Conservation (phyloP, 805 yeast species). For the Lipomyces yamanashiensis region DNA sequence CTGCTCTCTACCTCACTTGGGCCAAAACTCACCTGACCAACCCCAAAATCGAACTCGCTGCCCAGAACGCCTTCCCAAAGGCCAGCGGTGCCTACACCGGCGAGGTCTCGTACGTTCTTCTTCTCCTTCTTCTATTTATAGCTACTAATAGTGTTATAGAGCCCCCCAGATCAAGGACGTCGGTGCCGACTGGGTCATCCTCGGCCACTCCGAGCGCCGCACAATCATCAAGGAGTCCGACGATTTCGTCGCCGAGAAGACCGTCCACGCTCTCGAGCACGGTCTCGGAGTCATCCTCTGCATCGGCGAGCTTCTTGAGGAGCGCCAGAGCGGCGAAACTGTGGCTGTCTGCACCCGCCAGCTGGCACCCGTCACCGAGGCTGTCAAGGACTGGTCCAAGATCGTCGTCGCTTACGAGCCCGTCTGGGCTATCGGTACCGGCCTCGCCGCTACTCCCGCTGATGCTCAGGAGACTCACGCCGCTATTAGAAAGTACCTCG, state of each 20-base stretch:
- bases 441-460: conserved; percentile 97
- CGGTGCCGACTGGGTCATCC: conserved; percentile 91
- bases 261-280: conserved; percentile 87
- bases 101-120: conserved; percentile 64
- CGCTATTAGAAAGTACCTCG: conserved; percentile 82
- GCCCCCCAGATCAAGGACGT: conserved; percentile 87
- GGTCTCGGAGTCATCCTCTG: conserved; percentile 93
- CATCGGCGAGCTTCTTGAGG: conserved; percentile 82
- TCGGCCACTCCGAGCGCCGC: conserved; percentile 99
- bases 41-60: conserved; percentile 76
- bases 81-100: conserved; percentile 98
- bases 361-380: conserved; percentile 82
- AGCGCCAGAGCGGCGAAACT: conserved; percentile 87
- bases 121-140: neutral
- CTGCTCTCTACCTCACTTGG: conserved; percentile 86
- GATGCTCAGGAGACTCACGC: conserved; percentile 97
- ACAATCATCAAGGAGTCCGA: conserved; percentile 87
- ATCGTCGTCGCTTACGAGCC: conserved; percentile 98
- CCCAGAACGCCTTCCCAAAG: conserved; percentile 89
- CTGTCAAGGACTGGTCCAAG: conserved; percentile 85
- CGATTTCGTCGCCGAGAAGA: conserved; percentile 83
- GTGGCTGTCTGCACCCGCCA: conserved; percentile 86
- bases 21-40: conserved; percentile 71
- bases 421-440: conserved; percentile 99
- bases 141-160: conserved; percentile 2